A percentile compares a stretch with the other conserved stretches of the same genome.
Conservation (phyloP, 352 stramenopile species). For the Phytophthora brassicae region DNA sequence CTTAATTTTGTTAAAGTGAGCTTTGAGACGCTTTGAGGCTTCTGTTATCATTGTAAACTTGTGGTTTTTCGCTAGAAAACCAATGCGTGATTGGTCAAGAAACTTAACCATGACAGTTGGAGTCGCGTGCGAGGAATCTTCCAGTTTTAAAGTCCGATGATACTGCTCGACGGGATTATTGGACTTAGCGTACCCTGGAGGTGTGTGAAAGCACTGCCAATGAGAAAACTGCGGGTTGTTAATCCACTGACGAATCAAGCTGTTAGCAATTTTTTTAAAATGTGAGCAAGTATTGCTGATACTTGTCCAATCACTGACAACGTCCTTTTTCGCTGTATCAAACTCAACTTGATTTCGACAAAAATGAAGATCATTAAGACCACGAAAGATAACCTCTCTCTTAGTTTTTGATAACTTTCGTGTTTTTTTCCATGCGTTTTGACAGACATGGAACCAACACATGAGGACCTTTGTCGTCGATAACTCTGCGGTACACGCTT, state of each 20-base stretch:
- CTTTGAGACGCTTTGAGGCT: constrained; percentile 6
- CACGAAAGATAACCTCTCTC: not conserved
- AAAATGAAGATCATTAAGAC: constrained; percentile 8
- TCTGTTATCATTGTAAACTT: not conserved
- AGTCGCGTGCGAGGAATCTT: not conserved
- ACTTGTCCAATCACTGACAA: not conserved
- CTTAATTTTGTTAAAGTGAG: constrained; percentile 9
- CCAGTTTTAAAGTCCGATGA: constrained; percentile 4
- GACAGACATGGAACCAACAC: constrained; percentile 16
- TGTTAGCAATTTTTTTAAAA: not conserved
- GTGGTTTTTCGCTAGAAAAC: not conserved
- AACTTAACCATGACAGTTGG: constrained; percentile 5
- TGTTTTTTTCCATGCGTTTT: constrained; percentile 7
- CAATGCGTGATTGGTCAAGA: constrained; percentile 6
- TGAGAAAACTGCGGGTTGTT: constrained; percentile 1
- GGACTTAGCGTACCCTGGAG: not conserved
- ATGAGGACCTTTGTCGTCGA: not conserved
- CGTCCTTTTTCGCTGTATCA: not conserved
- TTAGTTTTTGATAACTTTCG: not conserved
- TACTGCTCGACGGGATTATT: constrained; percentile 14
- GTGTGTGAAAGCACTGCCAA: constrained; percentile 8
- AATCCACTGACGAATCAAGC: constrained; percentile 3
- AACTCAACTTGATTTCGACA: not conserved
- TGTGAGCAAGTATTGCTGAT: not conserved
- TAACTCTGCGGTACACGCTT: not conserved